Base-by-base conservation (phyloP, 1,139 yeast species). In the Martiniozyma asiatica region DNA sequence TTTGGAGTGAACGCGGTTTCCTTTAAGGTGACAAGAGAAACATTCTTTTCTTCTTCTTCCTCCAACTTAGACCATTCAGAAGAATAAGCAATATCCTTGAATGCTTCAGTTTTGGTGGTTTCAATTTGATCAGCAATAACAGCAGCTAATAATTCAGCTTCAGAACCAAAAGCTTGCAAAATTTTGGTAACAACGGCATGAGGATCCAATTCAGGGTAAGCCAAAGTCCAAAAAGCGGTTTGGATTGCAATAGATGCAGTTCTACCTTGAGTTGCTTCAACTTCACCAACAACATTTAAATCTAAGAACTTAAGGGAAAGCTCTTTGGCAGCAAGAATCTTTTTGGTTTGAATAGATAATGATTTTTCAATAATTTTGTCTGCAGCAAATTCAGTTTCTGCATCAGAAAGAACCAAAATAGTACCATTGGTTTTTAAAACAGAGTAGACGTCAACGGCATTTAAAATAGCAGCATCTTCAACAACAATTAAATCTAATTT, bases 101-200 rank as follows among this genome's bases (percentile, higher is more conserved):
- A 56, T 20, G 68, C 73, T 44, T 59, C 56, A 27, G 64, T 68
- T 33, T 66, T 61, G 15, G 68, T 68, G 38, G 61, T 62, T 33
- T 62, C 64, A 40, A 77, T 67, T 32, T 82, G 71, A 42, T 72
- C 73, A 39, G 80, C 79, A 45, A 82, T 69, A 27, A 84, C 92
- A 12, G 87, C 78, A 17, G 87, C 92, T 43, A 82, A 68, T 36
- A 82, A 65, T 56, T 82, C 95, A 39, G 82, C 79, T 37, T 76
- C 84, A 35, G 78, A 70, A 33, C 94, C 92, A 40, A 77, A 76
- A 15, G 93, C 78, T 50, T 77, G 81, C 50, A 79, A 72, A 45
- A 84, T 70, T 55, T 77, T 78, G 55, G 82, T 78, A 37, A 82
- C 85, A 43, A 79, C 67, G 27, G 75, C 74, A 30, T 74, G 77